phyloP scores from a whole-genome alignment of 495 filamentous ascomycete species.

The Symbiotaphrina buchneri region DNA sequence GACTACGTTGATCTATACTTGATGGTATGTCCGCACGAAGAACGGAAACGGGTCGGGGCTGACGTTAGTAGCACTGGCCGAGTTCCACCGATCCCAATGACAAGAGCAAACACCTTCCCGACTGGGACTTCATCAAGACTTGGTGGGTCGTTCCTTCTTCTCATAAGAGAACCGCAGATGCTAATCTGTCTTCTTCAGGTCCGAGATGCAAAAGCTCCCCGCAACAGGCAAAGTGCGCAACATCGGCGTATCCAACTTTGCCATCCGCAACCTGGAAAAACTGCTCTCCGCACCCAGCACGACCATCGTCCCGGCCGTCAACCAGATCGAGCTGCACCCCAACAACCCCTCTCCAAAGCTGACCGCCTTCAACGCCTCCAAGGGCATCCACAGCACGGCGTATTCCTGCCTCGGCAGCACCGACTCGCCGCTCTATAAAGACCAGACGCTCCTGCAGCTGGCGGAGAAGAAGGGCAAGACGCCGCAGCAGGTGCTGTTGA shows the following conservation, averaged over 20 bases:
- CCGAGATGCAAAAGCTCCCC: too few relatives aligned
- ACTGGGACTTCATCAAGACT: slow-evolving; percentile 68
- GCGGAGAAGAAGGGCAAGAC: slow-evolving; percentile 43
- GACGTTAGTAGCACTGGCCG: too few relatives aligned
- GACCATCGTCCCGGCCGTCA: slow-evolving; percentile 56
- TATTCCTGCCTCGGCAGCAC: slow-evolving; percentile 44
- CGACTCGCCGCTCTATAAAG: slow-evolving; percentile 27
- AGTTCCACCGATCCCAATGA: slow-evolving; percentile 33
- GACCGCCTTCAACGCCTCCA: slow-evolving; percentile 42
- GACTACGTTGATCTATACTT: slow-evolving; percentile 75
- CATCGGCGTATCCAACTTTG: slow-evolving; percentile 42
- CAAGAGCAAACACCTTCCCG: slow-evolving; percentile 29
- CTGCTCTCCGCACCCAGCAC: slow-evolving; percentile 27
- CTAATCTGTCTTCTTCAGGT: too few relatives aligned
- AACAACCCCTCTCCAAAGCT: slow-evolving; percentile 62
- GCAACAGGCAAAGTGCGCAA: too few relatives aligned
- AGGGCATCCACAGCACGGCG: slow-evolving; percentile 44
- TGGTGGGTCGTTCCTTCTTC: slow-evolving; percentile 21
- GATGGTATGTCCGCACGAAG: too few relatives aligned
- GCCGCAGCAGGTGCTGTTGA: slow-evolving; percentile 41
- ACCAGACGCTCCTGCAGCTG: slow-evolving; percentile 31
- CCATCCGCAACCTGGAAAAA: slow-evolving; percentile 33
- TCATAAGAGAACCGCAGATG: slow-evolving; percentile 38
- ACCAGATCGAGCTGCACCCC: slow-evolving; percentile 86
- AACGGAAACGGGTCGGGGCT: too few relatives aligned